These are phyloP conservation scores for Trametopsis cervina DNA, from an alignment of 768 basidiomycete species.

Conservation along the genomic window DNA sequence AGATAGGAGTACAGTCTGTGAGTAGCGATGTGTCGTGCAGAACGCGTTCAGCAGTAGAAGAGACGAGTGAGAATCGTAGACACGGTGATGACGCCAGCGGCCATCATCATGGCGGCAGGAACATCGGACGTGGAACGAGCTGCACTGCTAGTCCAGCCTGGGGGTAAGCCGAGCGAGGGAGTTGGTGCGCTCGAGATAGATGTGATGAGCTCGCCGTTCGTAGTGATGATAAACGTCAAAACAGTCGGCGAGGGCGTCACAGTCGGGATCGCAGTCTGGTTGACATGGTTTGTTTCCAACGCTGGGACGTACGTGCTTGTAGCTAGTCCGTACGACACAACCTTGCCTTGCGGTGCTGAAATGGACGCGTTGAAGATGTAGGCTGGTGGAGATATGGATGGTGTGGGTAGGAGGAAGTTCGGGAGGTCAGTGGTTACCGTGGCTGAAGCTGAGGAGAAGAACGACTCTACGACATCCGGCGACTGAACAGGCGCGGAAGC, in stretches of 20 bases:
- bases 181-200: constrained; percentile 41
- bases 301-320: constrained; percentile 66
- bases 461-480: constrained; percentile 36
- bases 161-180: constrained; percentile 56
- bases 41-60: no score
- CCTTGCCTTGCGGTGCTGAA: constrained; percentile 43
- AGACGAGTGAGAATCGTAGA: no score
- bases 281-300: constrained; percentile 35
- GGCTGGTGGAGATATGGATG: constrained; percentile 51
- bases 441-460: constrained; percentile 55
- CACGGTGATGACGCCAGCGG: background rate
- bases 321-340: constrained; percentile 56
- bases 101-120: background rate
- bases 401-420: constrained; percentile 62
- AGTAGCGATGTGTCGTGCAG: no score
- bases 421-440: constrained; percentile 65
- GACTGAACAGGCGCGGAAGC: constrained; percentile 35
- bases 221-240: constrained; percentile 50
- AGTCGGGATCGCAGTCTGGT: constrained; percentile 49
- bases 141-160: constrained; percentile 38
- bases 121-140: background rate
- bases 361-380: constrained; percentile 70
- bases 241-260: constrained; percentile 44
- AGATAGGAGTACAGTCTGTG: no score
- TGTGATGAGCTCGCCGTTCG: constrained; percentile 46